Conservation (phyloP, 2,329 filamentous ascomycete species). For the Aspergillus udagawae region DNA sequence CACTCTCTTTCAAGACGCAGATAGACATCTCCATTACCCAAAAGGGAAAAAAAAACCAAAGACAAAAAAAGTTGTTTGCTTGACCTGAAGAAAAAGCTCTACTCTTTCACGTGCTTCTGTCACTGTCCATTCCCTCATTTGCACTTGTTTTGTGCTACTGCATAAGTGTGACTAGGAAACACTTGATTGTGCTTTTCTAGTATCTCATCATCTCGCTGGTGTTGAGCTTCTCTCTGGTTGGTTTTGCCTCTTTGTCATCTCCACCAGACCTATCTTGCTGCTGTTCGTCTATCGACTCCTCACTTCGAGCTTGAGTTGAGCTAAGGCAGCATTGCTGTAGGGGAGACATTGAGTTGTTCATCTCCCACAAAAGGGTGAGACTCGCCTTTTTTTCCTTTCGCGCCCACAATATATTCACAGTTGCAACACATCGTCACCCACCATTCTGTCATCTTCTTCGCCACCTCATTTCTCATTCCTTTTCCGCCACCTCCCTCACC, state of each 20-base stretch:
- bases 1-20: slow-evolving; percentile 19
- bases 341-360: slow-evolving; percentile 99
- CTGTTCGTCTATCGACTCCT: not conserved
- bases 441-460: slow-evolving; percentile 8
- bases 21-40: slow-evolving; percentile 23
- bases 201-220: slow-evolving; percentile 8
- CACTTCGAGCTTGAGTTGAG: not conserved
- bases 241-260: slow-evolving; percentile 4
- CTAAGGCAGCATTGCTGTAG: slow-evolving; percentile 37
- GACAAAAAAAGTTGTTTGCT: slow-evolving; percentile 14
- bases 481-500: not conserved
- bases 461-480: slow-evolving; percentile 1
- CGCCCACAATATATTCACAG: not conserved
- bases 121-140: slow-evolving; percentile 16
- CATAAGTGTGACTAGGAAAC: slow-evolving; percentile 26
- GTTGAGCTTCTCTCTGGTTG: slow-evolving; percentile 7
- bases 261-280: slow-evolving; percentile 2
- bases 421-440: slow-evolving; percentile 13
- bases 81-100: not conserved
- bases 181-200: slow-evolving; percentile 38
- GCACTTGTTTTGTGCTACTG: slow-evolving; percentile 10
- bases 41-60: slow-evolving; percentile 15
- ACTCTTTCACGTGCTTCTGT: not conserved
- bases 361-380: slow-evolving; percentile 71
- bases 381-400: slow-evolving; percentile 7